Evolutionary conservation across 148 eudicot species (phyloP).

Genomic region (Heliamphora exappendiculata): DNA sequence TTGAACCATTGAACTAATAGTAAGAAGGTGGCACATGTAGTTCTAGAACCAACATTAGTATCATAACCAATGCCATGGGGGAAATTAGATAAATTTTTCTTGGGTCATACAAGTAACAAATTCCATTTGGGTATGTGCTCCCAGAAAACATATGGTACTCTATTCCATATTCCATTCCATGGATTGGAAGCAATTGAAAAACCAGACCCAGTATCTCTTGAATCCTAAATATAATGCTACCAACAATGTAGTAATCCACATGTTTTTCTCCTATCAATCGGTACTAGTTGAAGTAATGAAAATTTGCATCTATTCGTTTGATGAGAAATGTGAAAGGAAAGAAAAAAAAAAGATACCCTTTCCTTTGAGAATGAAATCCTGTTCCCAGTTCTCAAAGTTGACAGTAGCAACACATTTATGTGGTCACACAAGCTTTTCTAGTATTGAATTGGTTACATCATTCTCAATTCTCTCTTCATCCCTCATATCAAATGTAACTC

Average conservation of each 20-base stretch:
- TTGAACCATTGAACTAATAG: neutral
- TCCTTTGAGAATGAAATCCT: too few relatives aligned
- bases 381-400: neutral
- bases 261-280: too few relatives aligned
- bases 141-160: neutral
- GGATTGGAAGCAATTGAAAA: neutral
- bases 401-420: neutral
- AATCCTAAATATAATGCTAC: neutral
- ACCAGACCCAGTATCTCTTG: neutral
- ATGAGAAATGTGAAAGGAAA: too few relatives aligned
- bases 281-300: too few relatives aligned
- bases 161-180: neutral
- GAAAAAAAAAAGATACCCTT: too few relatives aligned
- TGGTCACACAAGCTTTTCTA: neutral
- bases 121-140: neutral
- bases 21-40: neutral
- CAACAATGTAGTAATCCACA: too few relatives aligned
- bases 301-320: too few relatives aligned
- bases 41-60: neutral
- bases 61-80: too few relatives aligned
- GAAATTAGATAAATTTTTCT: neutral
- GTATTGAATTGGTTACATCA: neutral
- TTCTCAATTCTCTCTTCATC: neutral
- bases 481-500: neutral
- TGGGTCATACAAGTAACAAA: neutral